Conservation (phyloP, 2,329 filamentous ascomycete genomes). For the Phaeosphaeriaceae sp. region DNA sequence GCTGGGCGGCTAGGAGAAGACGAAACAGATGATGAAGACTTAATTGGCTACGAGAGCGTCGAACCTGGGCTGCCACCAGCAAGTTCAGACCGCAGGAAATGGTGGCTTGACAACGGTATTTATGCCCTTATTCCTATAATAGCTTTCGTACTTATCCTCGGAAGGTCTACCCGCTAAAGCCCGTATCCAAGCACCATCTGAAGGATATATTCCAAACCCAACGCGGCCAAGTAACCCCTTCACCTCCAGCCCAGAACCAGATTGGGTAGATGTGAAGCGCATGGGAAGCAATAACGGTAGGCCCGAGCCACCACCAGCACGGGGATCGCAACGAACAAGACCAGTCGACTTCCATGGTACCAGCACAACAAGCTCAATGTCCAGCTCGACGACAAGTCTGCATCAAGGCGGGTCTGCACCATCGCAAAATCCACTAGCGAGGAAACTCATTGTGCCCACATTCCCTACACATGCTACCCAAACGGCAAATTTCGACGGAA, state of each 20-base stretch:
- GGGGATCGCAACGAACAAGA: slow-evolving; percentile 37
- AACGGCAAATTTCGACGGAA: slow-evolving; percentile 29
- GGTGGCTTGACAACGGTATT: slow-evolving; percentile 69
- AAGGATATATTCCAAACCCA: slow-evolving; percentile 71
- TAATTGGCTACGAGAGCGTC: slow-evolving; percentile 81
- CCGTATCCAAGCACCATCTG: slow-evolving; percentile 68
- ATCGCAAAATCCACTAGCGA: slow-evolving; percentile 25
- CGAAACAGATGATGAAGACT: slow-evolving; percentile 77
- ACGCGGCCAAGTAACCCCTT: slow-evolving; percentile 83
- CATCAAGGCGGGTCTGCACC: slow-evolving; percentile 5
- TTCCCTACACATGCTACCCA: slow-evolving; percentile 31
- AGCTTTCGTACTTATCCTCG: slow-evolving; percentile 31
- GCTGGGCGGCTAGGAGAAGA: slow-evolving; percentile 57
- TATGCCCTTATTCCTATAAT: slow-evolving; percentile 57
- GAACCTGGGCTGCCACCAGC: slow-evolving; percentile 74
- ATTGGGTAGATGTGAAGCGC: slow-evolving; percentile 71
- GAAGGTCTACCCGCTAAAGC: slow-evolving; percentile 76
- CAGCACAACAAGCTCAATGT: slow-evolving; percentile 9
- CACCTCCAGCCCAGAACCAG: slow-evolving; percentile 72
- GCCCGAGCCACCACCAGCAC: slow-evolving; percentile 41
- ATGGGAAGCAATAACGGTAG: slow-evolving; percentile 19
- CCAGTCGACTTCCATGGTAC: slow-evolving; percentile 38
- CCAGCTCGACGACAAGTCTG: slow-evolving; percentile 29
- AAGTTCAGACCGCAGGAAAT: slow-evolving; percentile 67
- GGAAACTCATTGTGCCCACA: slow-evolving; percentile 41